Percentiles rank a stretch among this genome's conserved stretches.
phyloP scores from a whole-genome alignment of 208 protist species.

The Angomonas desouzai region DNA sequence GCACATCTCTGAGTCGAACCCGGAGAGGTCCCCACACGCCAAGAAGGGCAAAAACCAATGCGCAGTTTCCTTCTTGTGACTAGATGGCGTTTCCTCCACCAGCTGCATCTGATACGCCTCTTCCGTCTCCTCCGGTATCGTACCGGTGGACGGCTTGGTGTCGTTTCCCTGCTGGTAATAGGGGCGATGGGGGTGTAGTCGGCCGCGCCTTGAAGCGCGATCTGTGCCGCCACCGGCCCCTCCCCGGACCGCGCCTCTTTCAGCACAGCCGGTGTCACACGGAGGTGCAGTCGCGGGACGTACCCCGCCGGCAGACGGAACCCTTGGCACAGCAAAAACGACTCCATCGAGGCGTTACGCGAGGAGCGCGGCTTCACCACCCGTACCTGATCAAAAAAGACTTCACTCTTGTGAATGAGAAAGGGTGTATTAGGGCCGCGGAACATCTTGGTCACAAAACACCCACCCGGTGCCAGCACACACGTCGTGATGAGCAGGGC shows the following conservation, averaged over 20 bases:
- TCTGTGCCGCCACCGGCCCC: background rate
- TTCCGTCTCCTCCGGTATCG: too few relatives aligned
- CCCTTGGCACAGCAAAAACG: conserved; percentile 94
- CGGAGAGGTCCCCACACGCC: conserved; percentile 95
- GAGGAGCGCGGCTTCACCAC: conserved; percentile 96
- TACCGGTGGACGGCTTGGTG: background rate
- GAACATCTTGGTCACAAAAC: conserved; percentile 99
- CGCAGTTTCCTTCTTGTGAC: conserved; percentile 3
- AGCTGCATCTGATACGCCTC: too few relatives aligned
- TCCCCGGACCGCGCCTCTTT: background rate
- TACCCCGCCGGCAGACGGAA: conserved; percentile 90
- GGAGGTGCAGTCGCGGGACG: conserved; percentile 35
- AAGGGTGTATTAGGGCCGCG: conserved; percentile 93
- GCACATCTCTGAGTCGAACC: conserved; percentile 92
- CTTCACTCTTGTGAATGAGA: conserved; percentile 92
- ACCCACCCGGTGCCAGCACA: conserved; percentile 90
- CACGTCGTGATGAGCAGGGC: conserved; percentile 98
- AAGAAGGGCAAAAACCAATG: conserved; percentile 93
- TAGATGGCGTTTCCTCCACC: background rate
- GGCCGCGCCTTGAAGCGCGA: background rate
- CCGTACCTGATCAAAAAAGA: conserved; percentile 96
- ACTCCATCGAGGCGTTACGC: conserved; percentile 95
- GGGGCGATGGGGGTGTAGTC: background rate
- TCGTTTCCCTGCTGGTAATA: background rate
- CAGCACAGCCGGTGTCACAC: background rate